Percentiles rank a stretch among this genome's conserved stretches.
Conservation (phyloP, 768 basidiomycete species). For the Chlorophyllum brunneum region DNA sequence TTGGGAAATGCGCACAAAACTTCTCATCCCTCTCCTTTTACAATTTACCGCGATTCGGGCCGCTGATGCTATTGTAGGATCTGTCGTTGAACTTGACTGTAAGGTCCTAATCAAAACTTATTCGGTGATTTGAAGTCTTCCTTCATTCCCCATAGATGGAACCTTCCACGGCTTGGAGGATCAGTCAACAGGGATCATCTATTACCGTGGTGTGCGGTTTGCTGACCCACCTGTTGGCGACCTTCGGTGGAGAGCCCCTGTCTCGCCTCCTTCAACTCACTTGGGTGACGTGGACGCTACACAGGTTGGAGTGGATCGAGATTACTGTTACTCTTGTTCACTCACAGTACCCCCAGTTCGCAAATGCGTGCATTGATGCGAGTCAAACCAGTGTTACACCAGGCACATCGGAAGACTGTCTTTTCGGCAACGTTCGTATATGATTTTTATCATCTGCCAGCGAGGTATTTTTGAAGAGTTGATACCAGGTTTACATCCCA, state of each 20-base stretch:
- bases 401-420: slow-evolving; percentile 37
- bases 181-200: slow-evolving; percentile 27
- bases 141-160: slow-evolving; percentile 25
- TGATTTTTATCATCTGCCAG: neutral
- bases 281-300: slow-evolving; percentile 35
- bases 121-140: neutral
- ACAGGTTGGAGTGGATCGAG: slow-evolving; percentile 18
- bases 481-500: slow-evolving; percentile 32
- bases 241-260: slow-evolving; percentile 36
- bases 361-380: slow-evolving; percentile 29
- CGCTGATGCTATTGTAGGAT: neutral
- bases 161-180: slow-evolving; percentile 32
- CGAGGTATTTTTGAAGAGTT: neutral
- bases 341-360: slow-evolving; percentile 24
- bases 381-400: slow-evolving; percentile 24
- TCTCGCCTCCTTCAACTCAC: slow-evolving; percentile 32
- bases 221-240: slow-evolving; percentile 40
- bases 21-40: neutral
- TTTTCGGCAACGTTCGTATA: slow-evolving; percentile 35
- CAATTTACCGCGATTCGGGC: neutral
- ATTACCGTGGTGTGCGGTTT: slow-evolving; percentile 38
- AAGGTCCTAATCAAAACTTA: neutral
- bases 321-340: neutral
- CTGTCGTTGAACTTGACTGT: slow-evolving; percentile 1
- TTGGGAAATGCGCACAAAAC: neutral